A percentile compares a stretch with the other conserved stretches of the same genome.
Evolutionary conservation across 768 basidiomycete genomes (phyloP).

Genomic region (Sistotremastrum suecicum): DNA sequence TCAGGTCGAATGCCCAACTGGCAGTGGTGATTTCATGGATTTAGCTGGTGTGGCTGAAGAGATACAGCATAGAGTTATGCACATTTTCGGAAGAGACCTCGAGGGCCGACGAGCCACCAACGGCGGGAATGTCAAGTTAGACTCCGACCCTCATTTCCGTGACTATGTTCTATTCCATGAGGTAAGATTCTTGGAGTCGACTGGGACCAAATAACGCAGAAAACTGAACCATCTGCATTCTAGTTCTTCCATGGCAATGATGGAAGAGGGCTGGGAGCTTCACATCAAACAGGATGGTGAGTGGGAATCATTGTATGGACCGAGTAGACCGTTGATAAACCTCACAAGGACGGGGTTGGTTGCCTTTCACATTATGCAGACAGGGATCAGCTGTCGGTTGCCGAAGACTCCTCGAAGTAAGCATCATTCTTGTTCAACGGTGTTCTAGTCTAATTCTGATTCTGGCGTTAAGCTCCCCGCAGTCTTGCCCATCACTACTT

Average conservation of each 20-base stretch:
- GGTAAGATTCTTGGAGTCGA: conserved; percentile 24
- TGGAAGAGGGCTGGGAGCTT: conserved; percentile 88
- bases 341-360: conserved; percentile 67
- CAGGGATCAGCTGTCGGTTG: conserved; percentile 74
- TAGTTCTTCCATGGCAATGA: conserved; percentile 94
- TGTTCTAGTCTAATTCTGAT: background rate
- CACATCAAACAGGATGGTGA: conserved; percentile 96
- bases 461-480: conserved; percentile 50
- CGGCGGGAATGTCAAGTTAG: conserved; percentile 75
- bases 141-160: conserved; percentile 88
- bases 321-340: background rate
- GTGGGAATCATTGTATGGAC: conserved; percentile 7
- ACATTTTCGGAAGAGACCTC: conserved; percentile 90
- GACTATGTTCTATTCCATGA: conserved; percentile 97
- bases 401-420: conserved; percentile 89
- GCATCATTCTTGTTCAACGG: conserved; percentile 15
- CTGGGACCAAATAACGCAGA: background rate
- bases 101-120: conserved; percentile 83
- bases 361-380: conserved; percentile 84
- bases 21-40: conserved; percentile 96
- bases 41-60: conserved; percentile 90
- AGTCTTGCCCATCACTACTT: conserved; percentile 87
- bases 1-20: conserved; percentile 88
- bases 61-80: conserved; percentile 97
- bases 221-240: background rate